These are phyloP conservation scores for Funneliformis caledonium DNA, from an alignment of 371 early-diverging fungal genomes.

Conservation along the genomic window DNA sequence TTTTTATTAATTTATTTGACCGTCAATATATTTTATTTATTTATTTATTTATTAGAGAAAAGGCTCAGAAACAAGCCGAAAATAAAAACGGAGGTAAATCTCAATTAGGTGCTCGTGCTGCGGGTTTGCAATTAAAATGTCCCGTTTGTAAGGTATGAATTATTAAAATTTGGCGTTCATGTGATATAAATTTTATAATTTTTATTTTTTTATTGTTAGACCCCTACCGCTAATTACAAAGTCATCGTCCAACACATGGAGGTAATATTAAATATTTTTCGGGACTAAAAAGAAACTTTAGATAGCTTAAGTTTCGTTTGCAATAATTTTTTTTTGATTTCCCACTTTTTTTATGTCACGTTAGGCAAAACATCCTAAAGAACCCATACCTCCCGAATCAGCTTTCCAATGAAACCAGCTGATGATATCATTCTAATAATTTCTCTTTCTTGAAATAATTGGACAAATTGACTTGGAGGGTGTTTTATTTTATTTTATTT, in stretches of 20 bases:
- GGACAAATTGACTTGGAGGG: background rate
- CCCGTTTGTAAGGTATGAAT: conserved; percentile 49
- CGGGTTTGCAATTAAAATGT: conserved; percentile 59
- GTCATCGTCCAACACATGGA: conserved; percentile 66
- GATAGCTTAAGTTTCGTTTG: background rate
- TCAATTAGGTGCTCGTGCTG: conserved; percentile 64
- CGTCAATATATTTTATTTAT: background rate
- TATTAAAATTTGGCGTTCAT: background rate
- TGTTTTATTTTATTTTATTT: background rate
- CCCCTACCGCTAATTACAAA: conserved; percentile 58
- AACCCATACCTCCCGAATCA: conserved; percentile 52
- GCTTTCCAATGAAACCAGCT: conserved; percentile 17
- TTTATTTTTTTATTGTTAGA: conserved; percentile 43
- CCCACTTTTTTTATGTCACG: background rate
- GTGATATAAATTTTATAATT: background rate
- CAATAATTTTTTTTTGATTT: background rate
- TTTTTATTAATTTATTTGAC: background rate
- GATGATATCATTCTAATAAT: background rate
- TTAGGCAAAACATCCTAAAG: conserved; percentile 67
- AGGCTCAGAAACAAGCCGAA: conserved; percentile 62
- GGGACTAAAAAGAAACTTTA: background rate
- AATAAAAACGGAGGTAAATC: conserved; percentile 52
- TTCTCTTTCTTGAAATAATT: too few relatives aligned
- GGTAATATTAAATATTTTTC: conserved; percentile 42
- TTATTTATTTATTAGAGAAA: conserved; percentile 49